These are phyloP conservation scores for Aspergillus carbonarius DNA, from an alignment of 2,329 filamentous ascomycete genomes.

Conservation along the genomic window DNA sequence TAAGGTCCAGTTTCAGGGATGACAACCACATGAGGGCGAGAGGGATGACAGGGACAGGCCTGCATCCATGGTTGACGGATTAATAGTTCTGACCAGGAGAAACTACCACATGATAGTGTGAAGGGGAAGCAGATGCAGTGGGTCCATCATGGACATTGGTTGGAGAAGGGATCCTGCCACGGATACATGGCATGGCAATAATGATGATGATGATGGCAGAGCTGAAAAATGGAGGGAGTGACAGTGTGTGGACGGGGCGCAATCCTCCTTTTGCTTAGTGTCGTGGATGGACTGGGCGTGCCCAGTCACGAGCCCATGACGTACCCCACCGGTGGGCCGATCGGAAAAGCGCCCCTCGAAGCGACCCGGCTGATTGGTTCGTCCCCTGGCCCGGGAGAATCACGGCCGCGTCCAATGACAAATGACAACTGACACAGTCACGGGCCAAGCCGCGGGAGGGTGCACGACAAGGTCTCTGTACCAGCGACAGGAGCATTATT, in stretches of 20 bases:
- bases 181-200: background rate
- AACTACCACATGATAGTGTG: constrained; percentile 5
- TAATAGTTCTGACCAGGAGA: constrained; percentile 4
- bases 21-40: constrained; percentile 14
- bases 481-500: background rate
- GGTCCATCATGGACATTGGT: background rate
- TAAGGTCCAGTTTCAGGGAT: constrained; percentile 14
- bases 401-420: background rate
- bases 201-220: background rate
- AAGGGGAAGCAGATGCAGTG: constrained; percentile 1
- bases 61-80: constrained; percentile 8
- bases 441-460: background rate
- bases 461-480: background rate
- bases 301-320: constrained; percentile 9
- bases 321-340: constrained; percentile 17
- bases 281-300: constrained; percentile 12
- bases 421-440: constrained; percentile 1
- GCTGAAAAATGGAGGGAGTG: constrained; percentile 12
- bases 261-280: constrained; percentile 2
- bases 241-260: constrained; percentile 5
- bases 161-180: background rate
- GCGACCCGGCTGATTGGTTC: constrained; percentile 16
- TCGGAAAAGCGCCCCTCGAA: constrained; percentile 16
- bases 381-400: constrained; percentile 6
- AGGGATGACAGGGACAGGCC: constrained; percentile 13